phyloP scores from a whole-genome alignment of 352 stramenopile genomes.

The Phytophthora tentaculata region DNA sequence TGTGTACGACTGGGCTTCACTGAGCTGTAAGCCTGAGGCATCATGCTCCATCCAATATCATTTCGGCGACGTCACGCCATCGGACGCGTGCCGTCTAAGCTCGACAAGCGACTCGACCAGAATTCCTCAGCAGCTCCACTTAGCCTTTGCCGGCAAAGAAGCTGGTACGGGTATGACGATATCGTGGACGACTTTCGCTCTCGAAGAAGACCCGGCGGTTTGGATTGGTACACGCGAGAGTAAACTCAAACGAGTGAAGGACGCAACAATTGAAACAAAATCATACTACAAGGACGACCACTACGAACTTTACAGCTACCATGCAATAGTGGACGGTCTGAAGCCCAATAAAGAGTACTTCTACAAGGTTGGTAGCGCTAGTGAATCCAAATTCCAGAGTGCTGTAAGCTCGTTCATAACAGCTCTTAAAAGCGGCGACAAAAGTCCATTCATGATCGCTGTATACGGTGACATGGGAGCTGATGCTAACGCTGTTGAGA shows the following conservation, averaged over 20 bases:
- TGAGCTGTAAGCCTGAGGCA: conserved; percentile 32
- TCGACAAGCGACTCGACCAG: conserved; percentile 33
- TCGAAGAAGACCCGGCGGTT: conserved; percentile 36
- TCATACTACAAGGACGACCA: conserved; percentile 52
- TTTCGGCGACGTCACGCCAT: conserved; percentile 45
- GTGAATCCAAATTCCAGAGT: conserved; percentile 30
- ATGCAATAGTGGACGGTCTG: conserved; percentile 46
- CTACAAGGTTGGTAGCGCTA: conserved; percentile 33
- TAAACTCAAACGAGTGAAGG: conserved; percentile 9
- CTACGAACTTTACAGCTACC: conserved; percentile 56
- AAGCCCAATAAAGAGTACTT: conserved; percentile 45
- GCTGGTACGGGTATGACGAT: conserved; percentile 49
- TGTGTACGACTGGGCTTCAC: conserved; percentile 33
- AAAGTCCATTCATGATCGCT: conserved; percentile 30
- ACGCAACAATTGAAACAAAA: conserved; percentile 20
- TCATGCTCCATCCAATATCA: conserved; percentile 43
- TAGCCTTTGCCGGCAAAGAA: conserved; percentile 48
- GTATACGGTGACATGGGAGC: conserved; percentile 41
- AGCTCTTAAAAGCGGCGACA: conserved; percentile 26
- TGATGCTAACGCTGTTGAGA: conserved; percentile 31
- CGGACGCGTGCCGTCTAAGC: conserved; percentile 46
- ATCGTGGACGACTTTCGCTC: conserved; percentile 45
- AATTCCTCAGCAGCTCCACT: conserved; percentile 51
- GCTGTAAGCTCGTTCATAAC: conserved; percentile 39
- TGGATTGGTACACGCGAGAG: conserved; percentile 37